phyloP scores from a whole-genome alignment of 306 rosid genomes.

The Styphnolobium japonicum region DNA sequence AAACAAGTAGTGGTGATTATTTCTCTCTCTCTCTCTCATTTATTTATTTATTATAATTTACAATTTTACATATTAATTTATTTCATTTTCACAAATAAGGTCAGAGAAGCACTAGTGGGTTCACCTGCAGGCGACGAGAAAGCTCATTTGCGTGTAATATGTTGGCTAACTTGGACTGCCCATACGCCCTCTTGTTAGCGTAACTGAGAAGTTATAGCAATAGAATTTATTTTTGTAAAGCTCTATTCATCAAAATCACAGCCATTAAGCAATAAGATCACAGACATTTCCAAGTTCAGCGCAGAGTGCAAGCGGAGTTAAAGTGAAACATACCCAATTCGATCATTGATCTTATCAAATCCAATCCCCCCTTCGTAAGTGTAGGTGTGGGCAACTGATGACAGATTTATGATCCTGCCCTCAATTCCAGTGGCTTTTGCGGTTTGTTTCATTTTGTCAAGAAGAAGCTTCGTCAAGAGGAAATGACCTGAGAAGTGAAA shows the following conservation, averaged over 20 bases:
- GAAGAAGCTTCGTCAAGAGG: conserved; percentile 64
- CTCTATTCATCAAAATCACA: neutral
- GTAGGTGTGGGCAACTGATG: conserved; percentile 80
- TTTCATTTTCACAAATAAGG: neutral
- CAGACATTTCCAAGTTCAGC: neutral
- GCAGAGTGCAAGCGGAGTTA: neutral
- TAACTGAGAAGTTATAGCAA: conserved; percentile 47
- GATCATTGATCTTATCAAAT: conserved; percentile 64
- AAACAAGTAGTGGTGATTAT: neutral
- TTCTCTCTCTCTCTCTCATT: neutral
- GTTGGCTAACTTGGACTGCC: conserved; percentile 92
- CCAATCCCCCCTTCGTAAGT: conserved; percentile 57
- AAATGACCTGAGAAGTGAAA: conserved; percentile 64
- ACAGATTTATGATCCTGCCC: conserved; percentile 87
- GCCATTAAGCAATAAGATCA: conserved; percentile 4
- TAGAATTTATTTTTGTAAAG: neutral
- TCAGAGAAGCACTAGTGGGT: neutral
- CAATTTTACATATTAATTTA: neutral
- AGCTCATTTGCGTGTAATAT: conserved; percentile 82
- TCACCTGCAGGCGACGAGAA: conserved; percentile 72
- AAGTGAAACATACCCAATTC: conserved; percentile 42
- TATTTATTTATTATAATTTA: neutral
- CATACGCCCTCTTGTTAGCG: conserved; percentile 73
- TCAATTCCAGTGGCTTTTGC: conserved; percentile 66
- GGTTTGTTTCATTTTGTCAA: conserved; percentile 81